phyloP scores from a whole-genome alignment of 495 filamentous ascomycete genomes.

The Ascobolus immersus region DNA sequence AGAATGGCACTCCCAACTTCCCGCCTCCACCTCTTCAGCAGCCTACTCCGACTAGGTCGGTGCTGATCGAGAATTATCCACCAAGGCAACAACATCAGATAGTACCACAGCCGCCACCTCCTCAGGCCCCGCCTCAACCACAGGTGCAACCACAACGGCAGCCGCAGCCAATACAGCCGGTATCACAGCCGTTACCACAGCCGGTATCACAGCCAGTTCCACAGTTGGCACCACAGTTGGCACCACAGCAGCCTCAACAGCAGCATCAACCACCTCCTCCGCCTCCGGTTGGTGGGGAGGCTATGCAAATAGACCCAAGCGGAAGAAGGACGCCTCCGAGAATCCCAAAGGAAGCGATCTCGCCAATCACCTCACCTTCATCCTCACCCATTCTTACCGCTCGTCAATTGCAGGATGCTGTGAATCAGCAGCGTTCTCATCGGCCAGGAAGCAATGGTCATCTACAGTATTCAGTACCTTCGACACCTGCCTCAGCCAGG shows the following conservation, averaged over 20 bases:
- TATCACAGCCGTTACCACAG: constrained; percentile 1
- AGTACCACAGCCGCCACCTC: neutral
- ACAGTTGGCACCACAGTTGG: constrained; percentile 3
- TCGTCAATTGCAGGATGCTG: too few relatives aligned
- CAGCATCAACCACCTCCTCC: constrained; percentile 12
- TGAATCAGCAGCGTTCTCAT: too few relatives aligned
- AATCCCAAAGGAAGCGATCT: constrained; percentile 7
- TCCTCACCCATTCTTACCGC: too few relatives aligned
- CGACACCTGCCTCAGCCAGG: too few relatives aligned
- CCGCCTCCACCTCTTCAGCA: too few relatives aligned
- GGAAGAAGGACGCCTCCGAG: constrained; percentile 7
- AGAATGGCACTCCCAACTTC: too few relatives aligned
- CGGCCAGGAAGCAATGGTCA: too few relatives aligned
- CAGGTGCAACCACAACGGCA: neutral
- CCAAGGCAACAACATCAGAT: neutral
- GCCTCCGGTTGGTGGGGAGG: constrained; percentile 21
- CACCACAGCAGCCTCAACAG: constrained; percentile 12
- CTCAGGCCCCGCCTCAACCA: constrained; percentile 2
- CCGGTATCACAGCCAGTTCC: neutral
- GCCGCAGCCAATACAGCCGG: constrained; percentile 4
- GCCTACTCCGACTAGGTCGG: too few relatives aligned
- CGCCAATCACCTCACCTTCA: too few relatives aligned
- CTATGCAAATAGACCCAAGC: constrained; percentile 5
- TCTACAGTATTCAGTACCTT: too few relatives aligned
- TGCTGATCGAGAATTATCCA: too few relatives aligned